phyloP scores from a whole-genome alignment of 2,329 filamentous ascomycete species.

The Ophiostoma sp. region DNA sequence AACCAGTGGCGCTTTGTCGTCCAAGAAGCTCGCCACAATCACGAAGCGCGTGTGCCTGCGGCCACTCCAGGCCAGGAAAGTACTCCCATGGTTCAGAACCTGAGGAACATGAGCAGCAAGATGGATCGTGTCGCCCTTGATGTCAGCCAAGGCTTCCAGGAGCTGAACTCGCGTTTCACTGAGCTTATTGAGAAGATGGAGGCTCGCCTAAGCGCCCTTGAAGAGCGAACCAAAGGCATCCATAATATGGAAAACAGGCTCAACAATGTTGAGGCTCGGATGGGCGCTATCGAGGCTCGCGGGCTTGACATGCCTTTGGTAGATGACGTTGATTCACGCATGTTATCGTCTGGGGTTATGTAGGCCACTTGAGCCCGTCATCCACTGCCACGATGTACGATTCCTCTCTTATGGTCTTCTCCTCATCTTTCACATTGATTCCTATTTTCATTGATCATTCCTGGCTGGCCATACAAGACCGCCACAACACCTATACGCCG shows the following conservation, averaged over 20 bases:
- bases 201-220: slow-evolving; percentile 51
- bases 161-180: slow-evolving; percentile 48
- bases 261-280: slow-evolving; percentile 35
- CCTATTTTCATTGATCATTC: too few species aligned
- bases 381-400: too few species aligned
- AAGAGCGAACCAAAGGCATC: slow-evolving; percentile 33
- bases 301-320: slow-evolving; percentile 38
- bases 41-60: slow-evolving; percentile 52
- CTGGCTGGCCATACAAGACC: too few species aligned
- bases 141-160: slow-evolving; percentile 47
- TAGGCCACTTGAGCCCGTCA: slow-evolving; percentile 25
- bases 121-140: slow-evolving; percentile 55
- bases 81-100: slow-evolving; percentile 52
- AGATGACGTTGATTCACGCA: slow-evolving; percentile 38
- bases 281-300: slow-evolving; percentile 36
- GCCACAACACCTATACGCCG: too few species aligned
- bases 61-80: slow-evolving; percentile 52
- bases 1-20: slow-evolving; percentile 61
- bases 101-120: slow-evolving; percentile 55
- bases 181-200: slow-evolving; percentile 45
- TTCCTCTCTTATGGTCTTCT: too few species aligned
- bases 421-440: too few species aligned
- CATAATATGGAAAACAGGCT: slow-evolving; percentile 29
- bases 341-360: slow-evolving; percentile 35
- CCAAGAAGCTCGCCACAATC: slow-evolving; percentile 56